These are phyloP conservation scores for Sporothrix phasma DNA, from an alignment of 2,329 filamentous ascomycete genomes.

Conservation along the genomic window DNA sequence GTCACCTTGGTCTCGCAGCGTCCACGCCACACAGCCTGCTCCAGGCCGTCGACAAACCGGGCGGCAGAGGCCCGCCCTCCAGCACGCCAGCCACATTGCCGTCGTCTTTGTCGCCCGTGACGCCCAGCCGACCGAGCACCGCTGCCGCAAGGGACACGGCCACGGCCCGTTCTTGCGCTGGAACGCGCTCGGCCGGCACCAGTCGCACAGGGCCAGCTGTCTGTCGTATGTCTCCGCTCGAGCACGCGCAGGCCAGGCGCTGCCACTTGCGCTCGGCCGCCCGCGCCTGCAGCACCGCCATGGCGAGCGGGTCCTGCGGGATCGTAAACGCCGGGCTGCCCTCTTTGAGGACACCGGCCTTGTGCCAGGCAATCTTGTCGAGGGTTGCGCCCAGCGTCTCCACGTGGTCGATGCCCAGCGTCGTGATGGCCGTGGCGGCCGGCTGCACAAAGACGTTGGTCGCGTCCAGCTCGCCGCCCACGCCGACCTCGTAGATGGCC, in stretches of 20 bases:
- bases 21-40: slow-evolving; percentile 59
- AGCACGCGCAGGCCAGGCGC: slow-evolving; percentile 17
- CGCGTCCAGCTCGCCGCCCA: slow-evolving; percentile 58
- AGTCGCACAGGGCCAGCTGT: slow-evolving; percentile 14
- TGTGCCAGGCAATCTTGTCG: slow-evolving; percentile 62
- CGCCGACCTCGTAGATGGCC: slow-evolving; percentile 56
- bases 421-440: slow-evolving; percentile 50
- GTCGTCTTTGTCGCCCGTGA: slow-evolving; percentile 31
- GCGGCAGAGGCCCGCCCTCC: slow-evolving; percentile 30
- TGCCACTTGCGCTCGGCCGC: slow-evolving; percentile 37
- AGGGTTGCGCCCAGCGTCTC: slow-evolving; percentile 51
- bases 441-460: slow-evolving; percentile 54
- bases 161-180: slow-evolving; percentile 21
- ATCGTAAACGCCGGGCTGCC: slow-evolving; percentile 50
- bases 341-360: slow-evolving; percentile 58
- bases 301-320: slow-evolving; percentile 33
- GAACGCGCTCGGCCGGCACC: slow-evolving; percentile 17
- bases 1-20: slow-evolving; percentile 57
- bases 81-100: slow-evolving; percentile 11
- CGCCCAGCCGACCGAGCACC: slow-evolving; percentile 38
- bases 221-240: slow-evolving; percentile 10
- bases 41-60: slow-evolving; percentile 54
- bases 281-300: slow-evolving; percentile 40
- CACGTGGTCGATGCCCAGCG: slow-evolving; percentile 61
- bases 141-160: slow-evolving; percentile 31